Evolutionary conservation across 495 filamentous ascomycete genomes (phyloP).

Genomic region (Pseudomonodictys pantanalensis): DNA sequence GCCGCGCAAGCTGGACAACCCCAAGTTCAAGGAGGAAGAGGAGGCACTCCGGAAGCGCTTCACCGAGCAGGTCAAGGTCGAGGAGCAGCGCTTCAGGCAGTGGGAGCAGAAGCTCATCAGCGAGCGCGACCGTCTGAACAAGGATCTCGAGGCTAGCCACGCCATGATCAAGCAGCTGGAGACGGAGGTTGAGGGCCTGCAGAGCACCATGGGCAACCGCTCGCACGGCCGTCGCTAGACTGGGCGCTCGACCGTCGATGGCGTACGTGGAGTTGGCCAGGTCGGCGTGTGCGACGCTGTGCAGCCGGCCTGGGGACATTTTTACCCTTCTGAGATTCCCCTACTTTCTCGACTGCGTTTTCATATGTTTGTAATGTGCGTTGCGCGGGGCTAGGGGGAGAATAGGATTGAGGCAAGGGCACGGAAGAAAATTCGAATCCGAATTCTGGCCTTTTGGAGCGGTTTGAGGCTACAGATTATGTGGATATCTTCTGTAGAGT

Average conservation of each 20-base stretch:
- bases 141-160: slow-evolving; percentile 95
- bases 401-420: too few relatives aligned
- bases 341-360: slow-evolving; percentile 29
- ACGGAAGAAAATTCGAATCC: too few relatives aligned
- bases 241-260: background rate
- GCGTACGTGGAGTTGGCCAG: slow-evolving; percentile 14
- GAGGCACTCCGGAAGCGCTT: slow-evolving; percentile 97
- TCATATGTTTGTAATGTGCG: slow-evolving; percentile 36
- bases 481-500: too few relatives aligned
- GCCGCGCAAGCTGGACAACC: slow-evolving; percentile 96
- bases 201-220: slow-evolving; percentile 77
- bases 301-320: too few relatives aligned
- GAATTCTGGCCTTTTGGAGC: too few relatives aligned
- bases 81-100: slow-evolving; percentile 96
- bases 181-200: slow-evolving; percentile 85
- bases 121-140: slow-evolving; percentile 97
- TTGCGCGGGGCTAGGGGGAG: slow-evolving; percentile 12
- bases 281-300: too few relatives aligned
- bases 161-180: slow-evolving; percentile 96
- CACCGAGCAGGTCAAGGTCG: slow-evolving; percentile 99
- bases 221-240: slow-evolving; percentile 92
- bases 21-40: slow-evolving; percentile 99
- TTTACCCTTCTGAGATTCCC: slow-evolving; percentile 34
- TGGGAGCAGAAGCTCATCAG: slow-evolving; percentile 99
- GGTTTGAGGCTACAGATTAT: too few relatives aligned